Base-by-base conservation (phyloP, 306 rosid species). In the Castanea sativa region DNA sequence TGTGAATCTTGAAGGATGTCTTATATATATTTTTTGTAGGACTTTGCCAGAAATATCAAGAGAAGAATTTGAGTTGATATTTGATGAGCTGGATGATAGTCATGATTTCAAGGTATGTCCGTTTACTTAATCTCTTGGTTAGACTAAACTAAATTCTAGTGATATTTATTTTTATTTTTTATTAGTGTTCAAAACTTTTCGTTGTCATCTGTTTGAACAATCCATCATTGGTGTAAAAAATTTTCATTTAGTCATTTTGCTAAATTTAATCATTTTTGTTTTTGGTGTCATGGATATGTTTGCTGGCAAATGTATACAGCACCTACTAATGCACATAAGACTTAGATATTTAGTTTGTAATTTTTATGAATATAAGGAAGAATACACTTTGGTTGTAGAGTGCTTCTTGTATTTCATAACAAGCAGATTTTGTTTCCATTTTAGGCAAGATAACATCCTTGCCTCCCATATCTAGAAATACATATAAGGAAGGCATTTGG, bases 71-170 rank as follows among this genome's bases (percentile, higher is more conserved):
- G 92, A 84, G 76, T 77, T 91, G 85, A 91, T 95, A 91, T 95
- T 95, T 93, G 88, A 80, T 70, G 99, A 95, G 87, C 89, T 95
- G 77, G 99, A 95, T 64, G 99, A 89, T 73, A 91, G 90, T 80
- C 88, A 55, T 65, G 99, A 95, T 83, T 82, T 95, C 78, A 88
- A 88, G 97, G 99, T 93, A 83, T 71, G 60, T 60, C 59, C 32
- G 45, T 75, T 74, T 69, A 43, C 67, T n/a, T 58, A 9, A 73
- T 53, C 56, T 82, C 60, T 32, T 67, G 68, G 71, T 67, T 33
- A 59, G 38, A 58, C n/a, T 59, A 23, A 33, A 12, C 35, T 58
- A 59, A 58, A 5, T 33, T 38, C 18, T 18, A 23, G 14, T 3
- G 58, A 65, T 12, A 52, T 76, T 78, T 43, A 43, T 64, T 76